phyloP scores from a whole-genome alignment of 768 basidiomycete genomes.

The Boletus vinaceobasis region DNA sequence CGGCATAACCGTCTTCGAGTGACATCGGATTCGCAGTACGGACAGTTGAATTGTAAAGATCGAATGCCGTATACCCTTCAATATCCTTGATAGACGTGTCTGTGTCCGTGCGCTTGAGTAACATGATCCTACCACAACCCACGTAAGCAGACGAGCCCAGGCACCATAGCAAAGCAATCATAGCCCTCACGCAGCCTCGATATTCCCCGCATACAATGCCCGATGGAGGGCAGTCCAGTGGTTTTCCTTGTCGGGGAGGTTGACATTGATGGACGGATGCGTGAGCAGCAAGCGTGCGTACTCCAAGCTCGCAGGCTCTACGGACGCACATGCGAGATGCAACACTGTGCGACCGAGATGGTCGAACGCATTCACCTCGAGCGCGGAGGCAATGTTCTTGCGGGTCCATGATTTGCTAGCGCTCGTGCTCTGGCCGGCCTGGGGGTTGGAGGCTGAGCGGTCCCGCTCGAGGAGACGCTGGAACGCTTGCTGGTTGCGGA shows the following conservation, averaged over 20 bases:
- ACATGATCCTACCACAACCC: constrained; percentile 51
- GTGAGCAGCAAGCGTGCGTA: constrained; percentile 75
- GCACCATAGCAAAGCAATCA: background rate
- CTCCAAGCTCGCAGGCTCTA: constrained; percentile 62
- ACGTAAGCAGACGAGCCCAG: constrained; percentile 15
- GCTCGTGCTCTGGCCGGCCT: constrained; percentile 39
- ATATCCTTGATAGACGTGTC: constrained; percentile 72
- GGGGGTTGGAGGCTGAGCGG: constrained; percentile 33
- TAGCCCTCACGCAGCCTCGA: constrained; percentile 60
- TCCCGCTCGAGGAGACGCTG: constrained; percentile 64
- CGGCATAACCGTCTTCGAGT: constrained; percentile 38
- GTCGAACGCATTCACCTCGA: constrained; percentile 72
- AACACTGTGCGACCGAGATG: constrained; percentile 72
- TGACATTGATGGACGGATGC: constrained; percentile 75
- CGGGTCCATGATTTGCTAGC: constrained; percentile 58
- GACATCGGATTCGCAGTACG: constrained; percentile 60
- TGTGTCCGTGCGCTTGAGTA: constrained; percentile 71
- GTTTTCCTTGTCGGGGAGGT: constrained; percentile 76
- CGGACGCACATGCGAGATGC: constrained; percentile 71
- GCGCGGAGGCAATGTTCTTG: constrained; percentile 35
- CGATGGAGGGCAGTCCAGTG: constrained; percentile 92
- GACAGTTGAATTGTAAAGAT: constrained; percentile 89
- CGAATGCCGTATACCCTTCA: constrained; percentile 90
- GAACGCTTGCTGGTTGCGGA: constrained; percentile 72
- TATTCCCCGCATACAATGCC: constrained; percentile 76